Conservation (phyloP, 768 basidiomycete genomes). For the Ramaria rubella region DNA sequence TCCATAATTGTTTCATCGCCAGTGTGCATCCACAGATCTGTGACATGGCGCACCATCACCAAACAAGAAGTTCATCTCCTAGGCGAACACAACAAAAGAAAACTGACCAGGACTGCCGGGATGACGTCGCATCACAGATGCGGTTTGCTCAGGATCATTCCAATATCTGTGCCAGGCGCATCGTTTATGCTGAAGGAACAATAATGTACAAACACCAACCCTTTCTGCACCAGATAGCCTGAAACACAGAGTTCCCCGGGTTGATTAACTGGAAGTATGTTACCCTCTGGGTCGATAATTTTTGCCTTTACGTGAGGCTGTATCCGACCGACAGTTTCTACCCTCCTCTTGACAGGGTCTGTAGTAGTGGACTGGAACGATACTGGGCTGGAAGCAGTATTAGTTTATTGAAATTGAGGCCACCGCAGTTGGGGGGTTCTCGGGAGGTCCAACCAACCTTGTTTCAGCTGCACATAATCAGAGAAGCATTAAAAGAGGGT, state of each 20-base stretch:
- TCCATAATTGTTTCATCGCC: slow-evolving; percentile 81
- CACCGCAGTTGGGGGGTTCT: neutral
- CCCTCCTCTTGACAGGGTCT: slow-evolving; percentile 66
- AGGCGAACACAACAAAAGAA: neutral
- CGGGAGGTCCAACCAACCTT: slow-evolving; percentile 31
- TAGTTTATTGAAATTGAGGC: neutral
- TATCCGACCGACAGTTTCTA: slow-evolving; percentile 75
- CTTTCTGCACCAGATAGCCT: slow-evolving; percentile 76
- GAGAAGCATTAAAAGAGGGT: slow-evolving; percentile 2
- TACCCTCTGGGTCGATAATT: slow-evolving; percentile 50
- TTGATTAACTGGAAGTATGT: slow-evolving; percentile 60
- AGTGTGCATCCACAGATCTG: slow-evolving; percentile 68
- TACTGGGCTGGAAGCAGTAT: slow-evolving; percentile 52
- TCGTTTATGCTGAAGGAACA: neutral
- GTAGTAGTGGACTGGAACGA: slow-evolving; percentile 72
- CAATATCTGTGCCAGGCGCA: slow-evolving; percentile 52
- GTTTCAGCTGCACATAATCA: slow-evolving; percentile 54
- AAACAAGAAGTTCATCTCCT: neutral
- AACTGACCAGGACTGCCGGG: slow-evolving; percentile 41
- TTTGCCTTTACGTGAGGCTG: slow-evolving; percentile 77
- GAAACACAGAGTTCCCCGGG: slow-evolving; percentile 71
- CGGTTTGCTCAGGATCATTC: slow-evolving; percentile 65
- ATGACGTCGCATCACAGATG: slow-evolving; percentile 45
- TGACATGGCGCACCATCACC: neutral
- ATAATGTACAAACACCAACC: slow-evolving; percentile 35